Conservation (phyloP, 148 eudicot genomes). For the Hydrangea macrophylla region DNA sequence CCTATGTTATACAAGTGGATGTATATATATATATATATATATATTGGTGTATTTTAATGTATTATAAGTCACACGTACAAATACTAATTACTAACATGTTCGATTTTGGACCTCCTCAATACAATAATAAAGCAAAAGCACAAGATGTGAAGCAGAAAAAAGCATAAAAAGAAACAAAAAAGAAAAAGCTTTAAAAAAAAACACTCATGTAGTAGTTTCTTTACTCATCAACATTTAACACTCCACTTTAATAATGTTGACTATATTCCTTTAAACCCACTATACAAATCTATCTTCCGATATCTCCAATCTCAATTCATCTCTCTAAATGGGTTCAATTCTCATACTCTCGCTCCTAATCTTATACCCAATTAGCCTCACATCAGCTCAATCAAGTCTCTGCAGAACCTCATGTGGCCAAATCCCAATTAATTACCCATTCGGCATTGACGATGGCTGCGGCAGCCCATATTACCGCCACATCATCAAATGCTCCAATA, state of each 20-base stretch:
- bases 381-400: constrained; percentile 46
- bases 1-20: too few relatives aligned
- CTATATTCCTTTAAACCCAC: constrained; percentile 1
- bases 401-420: constrained; percentile 73
- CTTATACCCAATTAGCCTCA: constrained; percentile 23
- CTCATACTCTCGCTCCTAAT: not conserved
- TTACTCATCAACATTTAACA: not conserved
- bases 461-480: constrained; percentile 84
- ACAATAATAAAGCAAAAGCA: constrained; percentile 15
- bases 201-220: constrained; percentile 5
- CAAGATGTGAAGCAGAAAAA: not conserved
- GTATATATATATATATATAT: too few relatives aligned
- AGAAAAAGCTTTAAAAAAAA: not conserved
- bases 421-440: constrained; percentile 73
- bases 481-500: constrained; percentile 54
- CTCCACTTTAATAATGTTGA: not conserved
- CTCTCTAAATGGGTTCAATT: constrained; percentile 6
- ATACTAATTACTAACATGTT: too few relatives aligned
- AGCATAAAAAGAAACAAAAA: not conserved
- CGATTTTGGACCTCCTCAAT: not conserved
- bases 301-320: not conserved
- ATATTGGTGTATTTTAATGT: too few relatives aligned
- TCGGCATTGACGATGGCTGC: constrained; percentile 80
- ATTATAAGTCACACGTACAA: too few relatives aligned
- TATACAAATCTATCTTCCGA: not conserved